Base-by-base conservation (phyloP, 345 rosid species). In the Xanthoceras sorbifolium region DNA sequence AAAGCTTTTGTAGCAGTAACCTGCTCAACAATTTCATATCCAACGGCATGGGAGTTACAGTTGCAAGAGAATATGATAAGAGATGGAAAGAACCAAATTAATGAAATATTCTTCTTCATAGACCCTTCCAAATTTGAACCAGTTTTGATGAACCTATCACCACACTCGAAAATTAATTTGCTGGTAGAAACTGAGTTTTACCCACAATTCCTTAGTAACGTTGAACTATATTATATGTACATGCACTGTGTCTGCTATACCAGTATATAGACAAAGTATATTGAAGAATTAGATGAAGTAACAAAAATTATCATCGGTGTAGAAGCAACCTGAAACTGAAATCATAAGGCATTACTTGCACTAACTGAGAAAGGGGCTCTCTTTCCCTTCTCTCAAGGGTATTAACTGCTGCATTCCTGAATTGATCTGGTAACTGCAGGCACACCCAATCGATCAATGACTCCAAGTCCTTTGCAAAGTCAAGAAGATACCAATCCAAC, bases 361-460 rank as follows among this genome's bases (percentile, higher is more conserved):
- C 92, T 29, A 88, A 79, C 74, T 86, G 85, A 48, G 83, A 77
- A 50, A 89, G 79, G 10, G 90, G 84, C 57, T 84, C 88, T 66
- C 82, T 78, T 18, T 75, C 82, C 69, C 79, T 84, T 80, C 89
- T 86, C 72, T 90, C 89, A 1, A 89, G 77, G 83, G 85, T 91
- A 79, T 84, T 81, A 7, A 87, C 70, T 6, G 93, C 93, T 72
- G 87, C 92, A 38, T 83, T 84, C 75, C 97, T 87, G 17, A 85
- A 78, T 77, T 88, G 89, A 74, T 82, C 73, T 3, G 97, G 97
- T n/a, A 92, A 82, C 74, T 93, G 99, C 78, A 89, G 87, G 83
- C 93, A 92, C 22, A 92, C 76, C 98, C 99, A 95, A 82, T 90
- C 97, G 0, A 91, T 84, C 85, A 96, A 80, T 1, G 99, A 93